phyloP scores from a whole-genome alignment of 306 rosid species.

The Cicer chorassanicum region DNA sequence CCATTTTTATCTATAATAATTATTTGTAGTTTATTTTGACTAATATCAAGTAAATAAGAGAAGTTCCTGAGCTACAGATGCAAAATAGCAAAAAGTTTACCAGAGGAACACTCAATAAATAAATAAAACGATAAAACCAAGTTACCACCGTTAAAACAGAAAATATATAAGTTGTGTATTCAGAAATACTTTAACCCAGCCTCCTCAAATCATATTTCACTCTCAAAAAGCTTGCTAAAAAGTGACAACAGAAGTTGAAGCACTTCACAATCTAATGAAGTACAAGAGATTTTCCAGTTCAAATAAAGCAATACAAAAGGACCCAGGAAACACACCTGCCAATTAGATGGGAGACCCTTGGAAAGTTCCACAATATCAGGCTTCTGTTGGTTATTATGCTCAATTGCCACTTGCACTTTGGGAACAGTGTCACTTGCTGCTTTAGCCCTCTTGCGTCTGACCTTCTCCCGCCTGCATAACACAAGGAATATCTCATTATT shows the following conservation, averaged over 20 bases:
- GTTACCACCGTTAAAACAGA: neutral
- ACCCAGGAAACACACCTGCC: conserved; percentile 67
- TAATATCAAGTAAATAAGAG: neutral
- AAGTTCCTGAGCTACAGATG: neutral
- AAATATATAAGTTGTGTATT: neutral
- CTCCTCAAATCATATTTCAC: conserved; percentile 31
- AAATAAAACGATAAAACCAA: neutral
- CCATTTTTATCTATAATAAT: too few species aligned
- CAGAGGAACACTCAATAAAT: conserved; percentile 7
- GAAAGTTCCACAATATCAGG: conserved; percentile 62
- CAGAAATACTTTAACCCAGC: conserved; percentile 21
- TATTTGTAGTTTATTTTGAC: too few species aligned
- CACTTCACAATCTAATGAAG: conserved; percentile 22
- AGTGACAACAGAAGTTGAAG: conserved; percentile 4
- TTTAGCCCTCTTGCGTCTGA: conserved; percentile 83
- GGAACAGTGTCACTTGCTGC: conserved; percentile 55
- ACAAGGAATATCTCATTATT: conserved; percentile 24
- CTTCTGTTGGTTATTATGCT: conserved; percentile 57
- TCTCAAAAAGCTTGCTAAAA: conserved; percentile 13
- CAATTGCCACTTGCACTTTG: conserved; percentile 48
- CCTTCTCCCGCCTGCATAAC: conserved; percentile 77
- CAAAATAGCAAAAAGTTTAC: neutral
- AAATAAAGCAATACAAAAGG: neutral
- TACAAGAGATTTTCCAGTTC: conserved; percentile 2
- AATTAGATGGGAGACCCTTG: conserved; percentile 76